A percentile compares a stretch with the other conserved stretches of the same genome.
phyloP scores from a whole-genome alignment of 768 basidiomycete species.

The Solioccasus polychromus region DNA sequence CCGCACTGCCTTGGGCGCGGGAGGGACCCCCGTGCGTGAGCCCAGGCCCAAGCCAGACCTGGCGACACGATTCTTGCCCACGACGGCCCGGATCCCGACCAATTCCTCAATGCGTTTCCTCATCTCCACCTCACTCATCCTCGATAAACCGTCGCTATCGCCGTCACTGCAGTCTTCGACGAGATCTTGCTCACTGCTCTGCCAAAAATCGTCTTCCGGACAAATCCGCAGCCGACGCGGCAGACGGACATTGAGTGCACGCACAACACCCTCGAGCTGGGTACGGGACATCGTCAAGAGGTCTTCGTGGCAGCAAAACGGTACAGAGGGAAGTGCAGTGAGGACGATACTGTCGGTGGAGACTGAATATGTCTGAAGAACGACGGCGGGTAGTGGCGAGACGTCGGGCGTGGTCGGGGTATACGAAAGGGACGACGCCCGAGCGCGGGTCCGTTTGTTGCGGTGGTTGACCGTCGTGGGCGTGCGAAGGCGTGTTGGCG shows the following conservation, averaged over 20 bases:
- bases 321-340: slow-evolving; percentile 53
- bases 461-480: slow-evolving; percentile 15
- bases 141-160: slow-evolving; percentile 13
- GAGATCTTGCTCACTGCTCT: neutral
- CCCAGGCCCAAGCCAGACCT: slow-evolving; percentile 24
- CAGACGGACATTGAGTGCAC: slow-evolving; percentile 52
- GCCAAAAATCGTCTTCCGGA: slow-evolving; percentile 29
- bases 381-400: slow-evolving; percentile 38
- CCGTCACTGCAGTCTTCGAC: neutral
- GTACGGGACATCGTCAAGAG: slow-evolving; percentile 58
- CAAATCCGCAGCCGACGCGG: slow-evolving; percentile 53
- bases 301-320: slow-evolving; percentile 77
- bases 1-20: slow-evolving; percentile 27
- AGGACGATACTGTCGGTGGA: slow-evolving; percentile 56
- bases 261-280: slow-evolving; percentile 52
- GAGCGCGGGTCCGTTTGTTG: slow-evolving; percentile 20
- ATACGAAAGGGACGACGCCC: slow-evolving; percentile 4
- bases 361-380: slow-evolving; percentile 56
- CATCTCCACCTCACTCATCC: slow-evolving; percentile 42
- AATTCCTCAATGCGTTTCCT: slow-evolving; percentile 55
- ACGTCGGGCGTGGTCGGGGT: slow-evolving; percentile 8
- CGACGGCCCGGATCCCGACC: slow-evolving; percentile 49
- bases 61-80: slow-evolving; percentile 28
- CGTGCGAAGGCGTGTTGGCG: slow-evolving; percentile 22
- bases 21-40: slow-evolving; percentile 26